These are phyloP conservation scores for Crucihimalaya himalaica DNA, from an alignment of 345 rosid genomes.

Conservation along the genomic window DNA sequence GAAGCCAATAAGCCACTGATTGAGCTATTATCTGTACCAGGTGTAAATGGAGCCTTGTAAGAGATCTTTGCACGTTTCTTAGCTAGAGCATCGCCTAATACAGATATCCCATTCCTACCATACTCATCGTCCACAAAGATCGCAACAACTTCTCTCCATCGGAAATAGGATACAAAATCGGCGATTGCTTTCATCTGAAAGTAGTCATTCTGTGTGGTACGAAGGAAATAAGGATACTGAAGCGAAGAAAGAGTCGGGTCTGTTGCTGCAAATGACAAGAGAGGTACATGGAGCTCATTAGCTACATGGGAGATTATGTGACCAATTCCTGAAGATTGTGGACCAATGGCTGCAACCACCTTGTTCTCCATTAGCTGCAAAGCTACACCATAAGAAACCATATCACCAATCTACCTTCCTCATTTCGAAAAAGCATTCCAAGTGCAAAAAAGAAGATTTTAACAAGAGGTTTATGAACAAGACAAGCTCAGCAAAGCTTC, in stretches of 20 bases:
- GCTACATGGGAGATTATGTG: constrained; percentile 78
- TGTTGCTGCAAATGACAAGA: constrained; percentile 71
- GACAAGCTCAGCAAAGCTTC: constrained; percentile 9
- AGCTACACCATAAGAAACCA: constrained; percentile 60
- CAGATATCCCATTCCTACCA: constrained; percentile 80
- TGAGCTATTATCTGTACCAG: constrained; percentile 48
- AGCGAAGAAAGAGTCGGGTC: constrained; percentile 64
- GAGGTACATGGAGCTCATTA: constrained; percentile 70
- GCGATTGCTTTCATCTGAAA: constrained; percentile 90
- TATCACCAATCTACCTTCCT: constrained; percentile 39
- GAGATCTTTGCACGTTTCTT: constrained; percentile 72
- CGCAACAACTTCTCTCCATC: constrained; percentile 84
- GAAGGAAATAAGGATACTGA: constrained; percentile 62
- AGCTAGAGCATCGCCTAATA: constrained; percentile 74
- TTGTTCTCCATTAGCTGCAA: constrained; percentile 80
- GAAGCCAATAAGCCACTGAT: constrained; percentile 58
- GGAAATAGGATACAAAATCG: constrained; percentile 58
- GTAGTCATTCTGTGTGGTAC: constrained; percentile 62
- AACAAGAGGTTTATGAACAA: constrained; percentile 3
- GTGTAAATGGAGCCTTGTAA: constrained; percentile 70
- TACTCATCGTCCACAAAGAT: constrained; percentile 90
- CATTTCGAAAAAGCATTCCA: background rate
- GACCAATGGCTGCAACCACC: constrained; percentile 78
- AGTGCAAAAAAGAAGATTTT: background rate
- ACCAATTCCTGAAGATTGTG: constrained; percentile 91